phyloP scores from a whole-genome alignment of 2,329 filamentous ascomycete species.

The Diaporthe sp. region DNA sequence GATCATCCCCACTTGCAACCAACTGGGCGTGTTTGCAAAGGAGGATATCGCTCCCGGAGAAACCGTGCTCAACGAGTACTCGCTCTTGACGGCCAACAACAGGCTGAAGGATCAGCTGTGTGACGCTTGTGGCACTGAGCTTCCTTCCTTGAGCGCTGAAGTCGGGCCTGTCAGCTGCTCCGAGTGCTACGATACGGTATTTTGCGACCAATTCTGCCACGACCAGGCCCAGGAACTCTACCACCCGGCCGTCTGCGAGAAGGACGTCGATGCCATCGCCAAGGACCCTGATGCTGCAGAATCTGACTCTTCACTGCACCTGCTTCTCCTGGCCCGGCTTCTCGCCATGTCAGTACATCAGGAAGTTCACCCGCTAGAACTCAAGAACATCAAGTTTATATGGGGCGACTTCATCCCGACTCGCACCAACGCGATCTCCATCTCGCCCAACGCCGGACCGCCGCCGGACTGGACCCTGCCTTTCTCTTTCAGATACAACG shows the following conservation, averaged over 20 bases:
- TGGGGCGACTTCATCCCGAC: conserved; percentile 77
- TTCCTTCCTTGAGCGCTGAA: conserved; percentile 71
- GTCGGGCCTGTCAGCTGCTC: conserved; percentile 67
- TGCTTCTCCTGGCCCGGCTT: conserved; percentile 73
- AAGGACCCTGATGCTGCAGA: conserved; percentile 74
- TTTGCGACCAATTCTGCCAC: conserved; percentile 73
- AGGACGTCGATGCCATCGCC: conserved; percentile 75
- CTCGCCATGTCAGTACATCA: conserved; percentile 75
- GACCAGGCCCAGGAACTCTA: conserved; percentile 71
- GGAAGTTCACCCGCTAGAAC: conserved; percentile 73
- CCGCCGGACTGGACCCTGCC: conserved; percentile 78
- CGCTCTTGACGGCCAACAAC: conserved; percentile 90
- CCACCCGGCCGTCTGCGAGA: conserved; percentile 76
- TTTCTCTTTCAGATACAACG: conserved; percentile 83
- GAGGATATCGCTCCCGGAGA: conserved; percentile 84
- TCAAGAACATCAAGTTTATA: conserved; percentile 75
- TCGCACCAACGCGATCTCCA: conserved; percentile 65
- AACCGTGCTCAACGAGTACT: conserved; percentile 83
- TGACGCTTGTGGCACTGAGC: conserved; percentile 85
- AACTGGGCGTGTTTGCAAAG: conserved; percentile 92
- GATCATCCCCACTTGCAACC: conserved; percentile 73
- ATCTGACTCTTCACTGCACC: conserved; percentile 72
- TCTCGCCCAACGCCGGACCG: conserved; percentile 67
- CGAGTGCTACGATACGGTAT: conserved; percentile 76
- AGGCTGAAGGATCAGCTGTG: conserved; percentile 88